phyloP scores from a whole-genome alignment of 2,329 filamentous ascomycete species.

The Exophiala aquamarina region DNA sequence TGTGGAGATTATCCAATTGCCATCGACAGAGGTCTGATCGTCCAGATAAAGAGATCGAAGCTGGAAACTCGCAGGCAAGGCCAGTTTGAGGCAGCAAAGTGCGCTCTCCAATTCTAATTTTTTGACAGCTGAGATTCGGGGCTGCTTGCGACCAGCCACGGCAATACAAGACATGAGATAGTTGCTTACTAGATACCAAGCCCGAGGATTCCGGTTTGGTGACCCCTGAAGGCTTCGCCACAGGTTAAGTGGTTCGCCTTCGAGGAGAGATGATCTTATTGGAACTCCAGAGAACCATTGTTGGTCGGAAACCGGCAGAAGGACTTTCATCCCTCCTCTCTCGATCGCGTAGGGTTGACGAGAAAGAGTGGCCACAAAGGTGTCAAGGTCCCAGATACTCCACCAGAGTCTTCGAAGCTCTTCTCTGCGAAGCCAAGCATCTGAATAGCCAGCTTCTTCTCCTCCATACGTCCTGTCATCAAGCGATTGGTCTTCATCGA shows the following conservation, averaged over 20 bases:
- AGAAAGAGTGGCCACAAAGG: slow-evolving; percentile 13
- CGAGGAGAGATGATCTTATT: slow-evolving; percentile 3
- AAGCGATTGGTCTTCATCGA: slow-evolving; percentile 57
- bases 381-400: slow-evolving; percentile 17
- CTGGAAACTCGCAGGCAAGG: slow-evolving; percentile 7
- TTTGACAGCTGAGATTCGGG: neutral
- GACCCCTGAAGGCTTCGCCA: slow-evolving; percentile 15
- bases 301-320: slow-evolving; percentile 14
- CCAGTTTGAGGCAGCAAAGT: slow-evolving; percentile 8
- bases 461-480: neutral
- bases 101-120: slow-evolving; percentile 6
- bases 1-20: slow-evolving; percentile 16
- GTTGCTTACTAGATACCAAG: slow-evolving; percentile 16
- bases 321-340: slow-evolving; percentile 8
- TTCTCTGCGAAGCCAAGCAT: slow-evolving; percentile 14
- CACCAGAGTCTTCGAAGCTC: slow-evolving; percentile 17
- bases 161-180: slow-evolving; percentile 13
- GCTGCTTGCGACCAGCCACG: slow-evolving; percentile 1
- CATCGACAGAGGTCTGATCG: slow-evolving; percentile 1
- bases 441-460: neutral
- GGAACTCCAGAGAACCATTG: slow-evolving; percentile 10
- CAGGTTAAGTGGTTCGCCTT: neutral
- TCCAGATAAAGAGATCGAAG: slow-evolving; percentile 5
- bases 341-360: slow-evolving; percentile 12
- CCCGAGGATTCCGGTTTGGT: slow-evolving; percentile 10